A percentile compares a stretch with the other conserved stretches of the same genome.
Evolutionary conservation across 139 green algal species (phyloP).

Genomic region (Protoeuglena noctilucae): DNA sequence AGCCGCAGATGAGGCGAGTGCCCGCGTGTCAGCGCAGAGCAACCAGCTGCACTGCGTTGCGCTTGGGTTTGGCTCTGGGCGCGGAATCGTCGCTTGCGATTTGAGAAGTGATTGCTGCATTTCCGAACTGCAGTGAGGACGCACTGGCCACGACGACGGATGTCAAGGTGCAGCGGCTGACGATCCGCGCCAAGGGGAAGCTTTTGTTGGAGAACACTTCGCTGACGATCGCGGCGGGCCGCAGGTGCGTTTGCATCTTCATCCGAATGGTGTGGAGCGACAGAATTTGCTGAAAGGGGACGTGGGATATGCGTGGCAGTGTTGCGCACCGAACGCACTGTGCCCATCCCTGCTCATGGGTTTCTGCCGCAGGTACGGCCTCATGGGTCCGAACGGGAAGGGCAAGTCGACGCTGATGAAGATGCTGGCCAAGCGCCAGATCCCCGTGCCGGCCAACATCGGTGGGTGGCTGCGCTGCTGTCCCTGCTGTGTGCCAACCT

Average conservation of each 20-base stretch:
- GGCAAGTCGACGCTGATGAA: slow-evolving; percentile 97
- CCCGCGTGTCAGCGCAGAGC: not conserved
- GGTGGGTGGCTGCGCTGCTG: too few species aligned
- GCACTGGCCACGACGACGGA: not conserved
- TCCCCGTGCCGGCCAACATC: slow-evolving; percentile 88
- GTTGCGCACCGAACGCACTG: not conserved
- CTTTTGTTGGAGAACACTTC: slow-evolving; percentile 82
- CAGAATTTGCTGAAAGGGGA: not conserved
- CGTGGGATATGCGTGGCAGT: not conserved
- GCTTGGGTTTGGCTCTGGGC: not conserved
- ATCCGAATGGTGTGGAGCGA: slow-evolving; percentile 4
- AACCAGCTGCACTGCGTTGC: not conserved
- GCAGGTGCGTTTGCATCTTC: too few species aligned
- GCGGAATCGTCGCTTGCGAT: not conserved
- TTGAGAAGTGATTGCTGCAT: not conserved
- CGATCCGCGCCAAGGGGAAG: slow-evolving; percentile 93
- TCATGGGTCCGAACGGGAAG: slow-evolving; percentile 75
- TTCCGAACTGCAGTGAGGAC: not conserved
- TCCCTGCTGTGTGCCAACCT: too few species aligned
- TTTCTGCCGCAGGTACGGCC: slow-evolving; percentile 41
- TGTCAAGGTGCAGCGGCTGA: slow-evolving; percentile 82
- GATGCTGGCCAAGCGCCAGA: slow-evolving; percentile 72
- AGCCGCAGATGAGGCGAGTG: slow-evolving; percentile 43
- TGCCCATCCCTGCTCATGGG: not conserved
- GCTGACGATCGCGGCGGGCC: slow-evolving; percentile 73